Percentiles rank a stretch among this genome's conserved stretches.
Evolutionary conservation across 257 asterid species (phyloP).

Genomic region (Jasminum sambac): DNA sequence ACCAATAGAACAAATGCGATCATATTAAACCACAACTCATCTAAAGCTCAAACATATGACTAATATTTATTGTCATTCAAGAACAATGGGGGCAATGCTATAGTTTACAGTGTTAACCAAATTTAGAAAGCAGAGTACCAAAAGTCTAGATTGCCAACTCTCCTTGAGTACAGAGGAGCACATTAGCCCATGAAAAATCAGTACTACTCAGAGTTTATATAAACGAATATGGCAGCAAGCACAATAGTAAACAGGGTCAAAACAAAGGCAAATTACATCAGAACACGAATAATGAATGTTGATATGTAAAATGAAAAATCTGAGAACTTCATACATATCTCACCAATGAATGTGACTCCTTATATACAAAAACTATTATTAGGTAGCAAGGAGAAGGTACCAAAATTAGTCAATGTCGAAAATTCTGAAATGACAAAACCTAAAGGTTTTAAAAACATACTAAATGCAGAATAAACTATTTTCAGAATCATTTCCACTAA

Average conservation of each 20-base stretch:
- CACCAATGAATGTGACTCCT: slow-evolving; percentile 9
- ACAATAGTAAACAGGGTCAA: background rate
- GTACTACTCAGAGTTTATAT: background rate
- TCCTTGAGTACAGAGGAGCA: background rate
- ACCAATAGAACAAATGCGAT: background rate
- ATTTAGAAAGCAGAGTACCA: background rate
- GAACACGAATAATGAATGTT: background rate
- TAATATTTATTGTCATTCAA: background rate
- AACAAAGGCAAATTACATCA: background rate
- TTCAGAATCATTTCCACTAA: background rate
- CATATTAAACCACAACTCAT: background rate
- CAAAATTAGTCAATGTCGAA: background rate
- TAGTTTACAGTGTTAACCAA: background rate
- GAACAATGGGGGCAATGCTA: background rate
- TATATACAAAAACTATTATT: background rate
- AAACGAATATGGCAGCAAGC: background rate
- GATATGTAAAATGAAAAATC: background rate
- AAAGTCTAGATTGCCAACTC: slow-evolving; percentile 1
- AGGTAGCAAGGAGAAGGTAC: background rate
- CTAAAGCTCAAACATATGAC: background rate
- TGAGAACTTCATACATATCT: background rate
- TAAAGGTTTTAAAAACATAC: background rate
- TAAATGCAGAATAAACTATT: background rate
- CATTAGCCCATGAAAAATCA: background rate
- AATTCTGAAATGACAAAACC: background rate